Evolutionary conservation across 2,329 filamentous ascomycete genomes (phyloP).

Genomic region (Ophiostoma sp.): DNA sequence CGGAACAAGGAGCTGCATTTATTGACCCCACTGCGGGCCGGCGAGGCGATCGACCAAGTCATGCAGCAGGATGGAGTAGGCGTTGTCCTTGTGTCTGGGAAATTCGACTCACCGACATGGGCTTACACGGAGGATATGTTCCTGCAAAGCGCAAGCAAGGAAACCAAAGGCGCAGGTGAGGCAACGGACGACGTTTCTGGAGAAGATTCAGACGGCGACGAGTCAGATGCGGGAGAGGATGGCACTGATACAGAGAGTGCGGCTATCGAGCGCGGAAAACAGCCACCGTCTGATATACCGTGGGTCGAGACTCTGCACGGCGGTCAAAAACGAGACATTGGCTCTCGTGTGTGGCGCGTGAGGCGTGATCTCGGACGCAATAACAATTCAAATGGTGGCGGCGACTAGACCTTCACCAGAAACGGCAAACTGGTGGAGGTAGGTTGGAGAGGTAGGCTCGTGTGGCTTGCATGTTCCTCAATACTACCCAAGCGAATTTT

Average conservation of each 20-base stretch:
- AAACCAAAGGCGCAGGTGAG: not conserved
- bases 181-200: constrained; percentile 30
- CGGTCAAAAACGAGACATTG: constrained; percentile 56
- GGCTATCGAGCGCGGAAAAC: not conserved
- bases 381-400: not conserved
- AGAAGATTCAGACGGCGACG: constrained; percentile 36
- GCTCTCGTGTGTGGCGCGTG: constrained; percentile 64
- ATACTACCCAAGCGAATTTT: not conserved
- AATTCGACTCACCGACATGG: constrained; percentile 68
- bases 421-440: not conserved
- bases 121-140: constrained; percentile 66
- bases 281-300: constrained; percentile 43
- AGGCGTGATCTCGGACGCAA: constrained; percentile 59
- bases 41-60: constrained; percentile 17
- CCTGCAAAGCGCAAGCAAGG: constrained; percentile 14
- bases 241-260: constrained; percentile 35
- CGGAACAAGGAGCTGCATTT: constrained; percentile 58
- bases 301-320: constrained; percentile 62
- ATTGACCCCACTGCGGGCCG: constrained; percentile 54
- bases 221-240: constrained; percentile 40
- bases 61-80: constrained; percentile 41
- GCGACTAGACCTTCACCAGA: not conserved
- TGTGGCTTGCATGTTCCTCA: not conserved
- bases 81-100: constrained; percentile 66
- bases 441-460: not conserved